Conservation (phyloP, 2,329 filamentous ascomycete genomes). For the Fusarium sp. region DNA sequence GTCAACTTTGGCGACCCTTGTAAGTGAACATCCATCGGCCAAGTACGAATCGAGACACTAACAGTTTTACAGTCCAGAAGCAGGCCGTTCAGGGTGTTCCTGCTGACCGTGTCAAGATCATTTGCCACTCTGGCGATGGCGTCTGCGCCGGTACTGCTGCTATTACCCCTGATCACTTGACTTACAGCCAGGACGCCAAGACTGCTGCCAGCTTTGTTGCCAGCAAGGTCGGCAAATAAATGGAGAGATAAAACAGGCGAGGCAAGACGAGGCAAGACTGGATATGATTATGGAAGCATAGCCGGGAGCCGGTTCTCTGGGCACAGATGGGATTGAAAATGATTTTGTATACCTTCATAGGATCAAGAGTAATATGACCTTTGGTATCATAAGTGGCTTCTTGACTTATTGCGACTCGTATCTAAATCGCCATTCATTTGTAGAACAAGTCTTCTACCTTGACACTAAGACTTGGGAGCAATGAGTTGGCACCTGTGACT, state of each 20-base stretch:
- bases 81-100: conserved; percentile 44
- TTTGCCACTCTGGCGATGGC: conserved; percentile 54
- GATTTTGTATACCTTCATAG: too few relatives aligned
- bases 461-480: too few relatives aligned
- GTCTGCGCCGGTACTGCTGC: conserved; percentile 51
- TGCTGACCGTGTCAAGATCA: conserved; percentile 45
- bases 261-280: background rate
- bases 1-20: conserved; percentile 53
- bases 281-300: background rate
- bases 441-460: too few relatives aligned
- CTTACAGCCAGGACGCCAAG: conserved; percentile 50
- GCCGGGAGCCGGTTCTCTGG: conserved; percentile 1
- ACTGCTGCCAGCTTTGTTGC: conserved; percentile 50
- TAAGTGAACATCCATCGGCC: conserved; percentile 27
- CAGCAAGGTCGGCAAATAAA: conserved; percentile 37
- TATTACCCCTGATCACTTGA: conserved; percentile 48
- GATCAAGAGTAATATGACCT: background rate
- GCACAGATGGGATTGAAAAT: background rate
- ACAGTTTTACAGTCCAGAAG: conserved; percentile 35
- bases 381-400: too few relatives aligned
- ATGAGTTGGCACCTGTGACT: too few relatives aligned
- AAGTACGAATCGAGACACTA: background rate
- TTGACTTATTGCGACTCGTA: too few relatives aligned
- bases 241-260: background rate
- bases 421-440: too few relatives aligned